Conservation (phyloP, 2,329 filamentous ascomycete species). For the Sclerotinia sclerotiorum region DNA sequence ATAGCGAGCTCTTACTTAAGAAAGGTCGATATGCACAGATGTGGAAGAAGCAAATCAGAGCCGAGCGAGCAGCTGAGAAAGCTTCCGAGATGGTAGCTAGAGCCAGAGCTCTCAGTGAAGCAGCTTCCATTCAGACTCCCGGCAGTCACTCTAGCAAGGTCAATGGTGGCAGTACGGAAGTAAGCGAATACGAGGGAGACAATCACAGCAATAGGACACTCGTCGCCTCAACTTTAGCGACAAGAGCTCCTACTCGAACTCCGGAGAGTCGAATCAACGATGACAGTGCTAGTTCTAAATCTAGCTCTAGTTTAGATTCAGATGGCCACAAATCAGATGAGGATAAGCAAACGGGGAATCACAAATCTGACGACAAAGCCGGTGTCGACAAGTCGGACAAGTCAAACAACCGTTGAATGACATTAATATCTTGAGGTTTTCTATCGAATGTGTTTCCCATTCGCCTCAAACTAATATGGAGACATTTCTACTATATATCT, state of each 20-base stretch:
- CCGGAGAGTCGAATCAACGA: constrained; percentile 24
- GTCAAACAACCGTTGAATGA: background rate
- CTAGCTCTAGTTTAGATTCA: constrained; percentile 12
- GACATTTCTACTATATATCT: constrained; percentile 20
- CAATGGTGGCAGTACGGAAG: constrained; percentile 36
- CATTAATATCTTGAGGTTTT: constrained; percentile 11
- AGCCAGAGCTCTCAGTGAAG: constrained; percentile 37
- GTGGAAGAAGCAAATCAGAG: constrained; percentile 86
- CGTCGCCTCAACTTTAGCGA: constrained; percentile 26
- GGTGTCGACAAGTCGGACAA: background rate
- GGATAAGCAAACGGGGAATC: constrained; percentile 14
- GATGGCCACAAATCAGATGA: constrained; percentile 29
- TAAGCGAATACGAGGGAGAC: constrained; percentile 37
- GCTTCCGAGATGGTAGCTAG: constrained; percentile 43
- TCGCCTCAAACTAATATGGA: constrained; percentile 21
- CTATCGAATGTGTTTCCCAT: constrained; percentile 12
- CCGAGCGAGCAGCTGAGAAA: constrained; percentile 67
- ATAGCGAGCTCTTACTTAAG: constrained; percentile 69
- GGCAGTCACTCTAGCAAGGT: constrained; percentile 31
- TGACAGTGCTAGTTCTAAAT: constrained; percentile 19
- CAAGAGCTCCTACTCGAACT: constrained; percentile 26
- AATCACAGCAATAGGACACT: constrained; percentile 29
- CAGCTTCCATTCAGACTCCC: constrained; percentile 34
- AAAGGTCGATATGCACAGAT: constrained; percentile 75
- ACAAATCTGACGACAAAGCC: background rate